Conservation (phyloP, 768 basidiomycete species). For the Flagelloscypha sp. region DNA sequence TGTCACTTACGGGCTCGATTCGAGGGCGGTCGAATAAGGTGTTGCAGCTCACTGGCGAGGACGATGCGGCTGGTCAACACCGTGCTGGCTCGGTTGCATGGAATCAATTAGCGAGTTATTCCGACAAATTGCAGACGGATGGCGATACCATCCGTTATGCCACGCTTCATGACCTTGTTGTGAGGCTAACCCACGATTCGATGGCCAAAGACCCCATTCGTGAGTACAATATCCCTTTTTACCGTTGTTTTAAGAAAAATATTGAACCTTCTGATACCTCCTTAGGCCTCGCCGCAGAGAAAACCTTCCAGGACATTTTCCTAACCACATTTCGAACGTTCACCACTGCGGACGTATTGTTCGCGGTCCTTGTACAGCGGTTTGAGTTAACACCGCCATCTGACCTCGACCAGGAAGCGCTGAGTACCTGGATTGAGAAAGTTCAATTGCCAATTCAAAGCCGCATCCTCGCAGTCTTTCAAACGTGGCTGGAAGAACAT, state of each 20-base stretch:
- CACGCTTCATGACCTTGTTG: constrained; percentile 64
- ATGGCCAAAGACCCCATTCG: constrained; percentile 40
- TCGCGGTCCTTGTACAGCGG: constrained; percentile 58
- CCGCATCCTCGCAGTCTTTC: constrained; percentile 47
- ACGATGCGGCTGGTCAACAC: constrained; percentile 30
- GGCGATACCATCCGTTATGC: constrained; percentile 58
- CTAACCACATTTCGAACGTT: constrained; percentile 81
- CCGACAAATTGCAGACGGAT: constrained; percentile 57
- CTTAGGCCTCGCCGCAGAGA: constrained; percentile 16
- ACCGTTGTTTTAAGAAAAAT: neutral
- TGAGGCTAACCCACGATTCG: constrained; percentile 47
- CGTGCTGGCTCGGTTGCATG: constrained; percentile 38
- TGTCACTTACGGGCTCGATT: too few species aligned
- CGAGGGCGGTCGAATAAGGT: constrained; percentile 27
- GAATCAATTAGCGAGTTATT: constrained; percentile 53
- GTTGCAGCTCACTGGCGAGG: constrained; percentile 30
- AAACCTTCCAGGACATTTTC: constrained; percentile 51
- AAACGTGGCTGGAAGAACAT: constrained; percentile 55
- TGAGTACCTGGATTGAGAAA: constrained; percentile 57
- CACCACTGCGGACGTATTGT: constrained; percentile 56
- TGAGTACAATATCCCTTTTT: constrained; percentile 25
- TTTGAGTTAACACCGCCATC: constrained; percentile 49
- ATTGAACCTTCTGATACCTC: constrained; percentile 13
- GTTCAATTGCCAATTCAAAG: constrained; percentile 57
- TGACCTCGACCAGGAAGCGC: constrained; percentile 40